Conservation (phyloP, 257 asterid species). For the Solanum pennellii region DNA sequence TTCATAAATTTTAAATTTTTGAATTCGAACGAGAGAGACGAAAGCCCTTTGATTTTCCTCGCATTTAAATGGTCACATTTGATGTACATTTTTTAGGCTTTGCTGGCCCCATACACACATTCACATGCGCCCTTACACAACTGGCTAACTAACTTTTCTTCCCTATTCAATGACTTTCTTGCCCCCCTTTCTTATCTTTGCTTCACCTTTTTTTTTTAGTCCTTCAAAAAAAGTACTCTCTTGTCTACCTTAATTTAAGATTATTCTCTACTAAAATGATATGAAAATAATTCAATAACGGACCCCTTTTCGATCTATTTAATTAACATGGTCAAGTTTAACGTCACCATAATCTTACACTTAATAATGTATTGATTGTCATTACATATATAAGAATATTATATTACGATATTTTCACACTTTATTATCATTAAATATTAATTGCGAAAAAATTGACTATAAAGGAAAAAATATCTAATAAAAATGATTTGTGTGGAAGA, state of each 20-base stretch:
- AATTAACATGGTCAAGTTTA: not conserved
- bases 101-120: constrained; percentile 51
- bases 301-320: not conserved
- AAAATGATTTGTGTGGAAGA: not conserved
- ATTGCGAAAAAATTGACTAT: not conserved
- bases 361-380: not conserved
- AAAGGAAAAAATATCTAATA: not conserved
- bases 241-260: constrained; percentile 20
- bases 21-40: not conserved
- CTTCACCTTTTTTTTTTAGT: not conserved
- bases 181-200: constrained; percentile 10
- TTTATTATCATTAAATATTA: not conserved
- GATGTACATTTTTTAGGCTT: not conserved
- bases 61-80: not conserved
- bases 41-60: not conserved
- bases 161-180: constrained; percentile 4
- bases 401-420: not conserved
- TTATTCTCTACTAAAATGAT: not conserved
- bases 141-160: constrained; percentile 3
- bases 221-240: constrained; percentile 4
- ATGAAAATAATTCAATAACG: not conserved
- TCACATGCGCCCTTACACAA: constrained; percentile 43
- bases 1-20: not conserved
- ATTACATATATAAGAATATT: not conserved
- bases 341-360: not conserved